These are phyloP conservation scores for Cystobasidium sp. DNA, from an alignment of 1,284 basidiomycete genomes.

Conservation along the genomic window DNA sequence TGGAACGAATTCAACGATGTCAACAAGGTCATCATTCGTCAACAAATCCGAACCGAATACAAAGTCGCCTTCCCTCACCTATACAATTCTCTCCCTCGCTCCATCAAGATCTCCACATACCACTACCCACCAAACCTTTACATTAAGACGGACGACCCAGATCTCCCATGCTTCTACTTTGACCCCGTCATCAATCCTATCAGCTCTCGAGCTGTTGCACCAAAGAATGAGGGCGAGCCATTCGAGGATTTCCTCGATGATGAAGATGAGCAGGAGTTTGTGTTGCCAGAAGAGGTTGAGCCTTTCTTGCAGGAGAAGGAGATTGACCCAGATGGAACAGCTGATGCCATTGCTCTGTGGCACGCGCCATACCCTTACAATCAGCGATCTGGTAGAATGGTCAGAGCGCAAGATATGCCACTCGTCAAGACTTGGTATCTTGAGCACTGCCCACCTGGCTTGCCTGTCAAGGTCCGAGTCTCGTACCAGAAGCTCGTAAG, in stretches of 20 bases:
- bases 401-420: constrained; percentile 92
- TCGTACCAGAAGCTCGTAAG: constrained; percentile 91
- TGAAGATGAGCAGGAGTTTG: constrained; percentile 77
- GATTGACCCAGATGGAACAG: constrained; percentile 80
- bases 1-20: constrained; percentile 99
- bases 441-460: constrained; percentile 95
- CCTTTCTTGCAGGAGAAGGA: constrained; percentile 84
- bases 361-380: constrained; percentile 98
- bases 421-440: constrained; percentile 93
- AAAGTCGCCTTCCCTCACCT: constrained; percentile 99
- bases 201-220: constrained; percentile 78
- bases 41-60: constrained; percentile 98
- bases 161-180: constrained; percentile 99
- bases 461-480: constrained; percentile 97
- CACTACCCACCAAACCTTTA: constrained; percentile 97
- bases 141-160: constrained; percentile 97
- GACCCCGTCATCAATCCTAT: constrained; percentile 92
- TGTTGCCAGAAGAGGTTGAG: constrained; percentile 76
- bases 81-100: constrained; percentile 96
- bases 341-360: constrained; percentile 97
- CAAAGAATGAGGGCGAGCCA: constrained; percentile 80
- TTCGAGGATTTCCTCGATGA: constrained; percentile 89
- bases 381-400: constrained; percentile 87
- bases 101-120: constrained; percentile 88
- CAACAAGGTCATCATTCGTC: constrained; percentile 99